Evolutionary conservation across 352 stramenopile species (phyloP).

Genomic region (Globisporangium cylindrosporum): DNA sequence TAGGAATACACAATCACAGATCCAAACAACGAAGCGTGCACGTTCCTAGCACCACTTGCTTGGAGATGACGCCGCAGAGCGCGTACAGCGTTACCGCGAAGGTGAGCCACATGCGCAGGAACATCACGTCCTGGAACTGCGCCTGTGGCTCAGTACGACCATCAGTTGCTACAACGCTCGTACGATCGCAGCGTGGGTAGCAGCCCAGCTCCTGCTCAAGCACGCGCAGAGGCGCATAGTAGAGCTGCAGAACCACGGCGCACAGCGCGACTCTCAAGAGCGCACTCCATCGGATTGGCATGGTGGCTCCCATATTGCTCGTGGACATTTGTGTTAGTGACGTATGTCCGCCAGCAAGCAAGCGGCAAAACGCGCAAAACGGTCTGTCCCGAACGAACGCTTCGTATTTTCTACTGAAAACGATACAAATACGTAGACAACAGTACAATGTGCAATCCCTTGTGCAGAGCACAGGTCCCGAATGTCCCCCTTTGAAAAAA

Average conservation of each 20-base stretch:
- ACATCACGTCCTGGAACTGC: conserved; percentile 11
- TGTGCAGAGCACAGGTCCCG: background rate
- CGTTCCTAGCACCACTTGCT: conserved; percentile 16
- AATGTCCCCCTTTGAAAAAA: background rate
- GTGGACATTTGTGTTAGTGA: background rate
- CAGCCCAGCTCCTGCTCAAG: conserved; percentile 7
- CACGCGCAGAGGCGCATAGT: conserved; percentile 14
- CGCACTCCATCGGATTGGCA: conserved; percentile 4
- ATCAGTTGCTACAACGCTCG: background rate
- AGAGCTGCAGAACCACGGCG: conserved; percentile 8
- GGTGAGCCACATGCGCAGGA: conserved; percentile 22
- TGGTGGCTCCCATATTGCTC: background rate
- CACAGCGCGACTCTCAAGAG: conserved; percentile 2
- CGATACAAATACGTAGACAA: too few species aligned
- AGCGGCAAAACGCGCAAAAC: too few species aligned
- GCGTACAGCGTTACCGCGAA: conserved; percentile 16
- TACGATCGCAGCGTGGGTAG: background rate
- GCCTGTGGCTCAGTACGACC: background rate
- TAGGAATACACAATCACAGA: too few species aligned
- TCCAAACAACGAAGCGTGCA: background rate
- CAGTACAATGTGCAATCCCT: background rate
- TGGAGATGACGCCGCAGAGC: conserved; percentile 15
- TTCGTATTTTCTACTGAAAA: too few species aligned
- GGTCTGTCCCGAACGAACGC: too few species aligned
- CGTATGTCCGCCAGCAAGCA: background rate